phyloP scores from a whole-genome alignment of 345 rosid species.

The Acer saccharum region DNA sequence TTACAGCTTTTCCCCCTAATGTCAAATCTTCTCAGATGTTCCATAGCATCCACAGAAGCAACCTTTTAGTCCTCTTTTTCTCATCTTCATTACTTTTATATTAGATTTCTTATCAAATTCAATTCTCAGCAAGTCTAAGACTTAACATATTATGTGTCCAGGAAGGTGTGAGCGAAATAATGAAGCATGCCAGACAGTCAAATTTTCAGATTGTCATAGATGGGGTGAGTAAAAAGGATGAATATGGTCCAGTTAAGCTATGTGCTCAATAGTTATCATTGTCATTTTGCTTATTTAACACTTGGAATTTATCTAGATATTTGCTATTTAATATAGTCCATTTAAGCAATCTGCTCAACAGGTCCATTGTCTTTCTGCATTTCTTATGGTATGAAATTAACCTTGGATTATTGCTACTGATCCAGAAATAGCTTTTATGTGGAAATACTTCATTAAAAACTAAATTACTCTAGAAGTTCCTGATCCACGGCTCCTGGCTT shows the following conservation, averaged over 20 bases:
- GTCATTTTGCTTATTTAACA: neutral
- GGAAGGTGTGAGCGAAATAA: slow-evolving; percentile 79
- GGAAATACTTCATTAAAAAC: neutral
- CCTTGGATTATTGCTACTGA: too few species aligned
- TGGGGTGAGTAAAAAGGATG: slow-evolving; percentile 56
- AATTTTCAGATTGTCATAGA: slow-evolving; percentile 84
- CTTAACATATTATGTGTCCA: slow-evolving; percentile 25
- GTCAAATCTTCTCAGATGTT: neutral
- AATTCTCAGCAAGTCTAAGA: neutral
- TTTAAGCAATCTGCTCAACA: neutral
- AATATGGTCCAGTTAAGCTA: neutral
- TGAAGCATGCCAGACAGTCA: slow-evolving; percentile 65
- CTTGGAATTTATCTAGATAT: neutral
- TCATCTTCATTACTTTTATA: neutral
- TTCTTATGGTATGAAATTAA: neutral
- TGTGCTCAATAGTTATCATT: neutral
- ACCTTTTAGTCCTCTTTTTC: neutral
- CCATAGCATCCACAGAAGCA: neutral
- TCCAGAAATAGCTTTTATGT: neutral
- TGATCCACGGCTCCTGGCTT: neutral
- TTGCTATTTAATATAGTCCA: too few species aligned
- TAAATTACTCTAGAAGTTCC: neutral
- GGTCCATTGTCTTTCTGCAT: neutral
- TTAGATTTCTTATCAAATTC: neutral
- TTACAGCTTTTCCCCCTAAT: neutral